These are phyloP conservation scores for Leccinum subgranulosum DNA, from an alignment of 768 basidiomycete species.

Conservation along the genomic window DNA sequence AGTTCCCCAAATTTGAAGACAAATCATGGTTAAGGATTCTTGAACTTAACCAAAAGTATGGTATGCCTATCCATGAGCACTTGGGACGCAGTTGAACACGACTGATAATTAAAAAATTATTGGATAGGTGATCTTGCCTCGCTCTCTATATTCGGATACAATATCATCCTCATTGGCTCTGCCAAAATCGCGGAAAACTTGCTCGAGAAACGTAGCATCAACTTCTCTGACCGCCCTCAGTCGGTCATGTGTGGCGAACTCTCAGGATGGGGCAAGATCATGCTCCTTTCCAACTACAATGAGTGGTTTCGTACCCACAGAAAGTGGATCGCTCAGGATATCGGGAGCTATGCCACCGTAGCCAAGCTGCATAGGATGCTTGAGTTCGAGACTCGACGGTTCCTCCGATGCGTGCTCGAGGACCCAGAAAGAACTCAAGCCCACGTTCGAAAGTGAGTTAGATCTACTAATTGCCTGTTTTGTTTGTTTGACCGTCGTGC, in stretches of 20 bases:
- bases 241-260: constrained; percentile 21
- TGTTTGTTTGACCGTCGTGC: background rate
- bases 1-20: constrained; percentile 3
- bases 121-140: constrained; percentile 16
- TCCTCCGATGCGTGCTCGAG: constrained; percentile 8
- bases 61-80: background rate
- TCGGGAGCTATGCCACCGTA: constrained; percentile 9
- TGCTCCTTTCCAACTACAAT: constrained; percentile 14
- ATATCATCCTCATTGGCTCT: constrained; percentile 43
- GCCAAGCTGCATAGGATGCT: constrained; percentile 15
- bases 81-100: no score
- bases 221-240: constrained; percentile 35
- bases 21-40: constrained; percentile 12
- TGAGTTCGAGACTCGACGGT: constrained; percentile 15
- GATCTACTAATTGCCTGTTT: background rate
- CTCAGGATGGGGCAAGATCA: constrained; percentile 19
- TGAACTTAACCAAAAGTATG: constrained; percentile 11
- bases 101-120: background rate
- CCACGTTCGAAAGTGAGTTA: background rate
- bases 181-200: constrained; percentile 40
- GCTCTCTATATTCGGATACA: constrained; percentile 20
- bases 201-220: constrained; percentile 42
- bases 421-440: constrained; percentile 1
- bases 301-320: constrained; percentile 16
- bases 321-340: constrained; percentile 18